Base-by-base conservation (phyloP, 495 filamentous ascomycete genomes). In the Podospora anserina region DNA sequence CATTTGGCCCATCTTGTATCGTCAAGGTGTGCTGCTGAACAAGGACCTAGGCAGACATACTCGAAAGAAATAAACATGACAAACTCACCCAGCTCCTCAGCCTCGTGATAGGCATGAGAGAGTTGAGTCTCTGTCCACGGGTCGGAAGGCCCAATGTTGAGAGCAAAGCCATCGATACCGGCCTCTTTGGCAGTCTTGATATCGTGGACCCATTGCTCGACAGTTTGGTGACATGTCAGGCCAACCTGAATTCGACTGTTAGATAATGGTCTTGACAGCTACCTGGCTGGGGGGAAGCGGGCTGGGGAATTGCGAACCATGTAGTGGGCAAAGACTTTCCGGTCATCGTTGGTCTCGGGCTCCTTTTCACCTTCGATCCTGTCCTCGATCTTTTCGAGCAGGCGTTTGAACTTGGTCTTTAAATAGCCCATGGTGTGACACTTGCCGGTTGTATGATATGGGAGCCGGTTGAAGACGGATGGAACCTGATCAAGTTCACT, bases 11-110 rank as follows among this genome's bases (percentile, higher is more conserved):
- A 23, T 23, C 23, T 23, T 23, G 23, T 23, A 23, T 23, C 23
- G 23, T 23, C 23, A 23, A 23, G 23, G 23, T 23, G 23, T 23
- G 23, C 1, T 23, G 23, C 1, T 23, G 23, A 23, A 23, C 23
- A 1, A 23, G 23, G 1, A 23, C n/a, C 2, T n/a, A 53, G 6
- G n/a, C 5, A 44, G 23, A 15, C 16, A 67, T 68, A 77, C 75
- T 92, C 90, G 71, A 93, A 92, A 0, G 90, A 92, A 26, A 91
- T 72, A 69, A 92, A 89, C 39, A 92, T 62, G 30, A 81, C 85
- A 76, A 93, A 91, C 15, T 66, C 70, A 15, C 79, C 74, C 13
- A 83, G 76, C 11, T 74, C 69, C 44, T 84, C 82, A 6, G 89
- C 89, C 4, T 84, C 86, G 27, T 78, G 69, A 70, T 87, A 90